Conservation (phyloP, 2,329 filamentous ascomycete genomes). For the Aspergillus alliaceus region DNA sequence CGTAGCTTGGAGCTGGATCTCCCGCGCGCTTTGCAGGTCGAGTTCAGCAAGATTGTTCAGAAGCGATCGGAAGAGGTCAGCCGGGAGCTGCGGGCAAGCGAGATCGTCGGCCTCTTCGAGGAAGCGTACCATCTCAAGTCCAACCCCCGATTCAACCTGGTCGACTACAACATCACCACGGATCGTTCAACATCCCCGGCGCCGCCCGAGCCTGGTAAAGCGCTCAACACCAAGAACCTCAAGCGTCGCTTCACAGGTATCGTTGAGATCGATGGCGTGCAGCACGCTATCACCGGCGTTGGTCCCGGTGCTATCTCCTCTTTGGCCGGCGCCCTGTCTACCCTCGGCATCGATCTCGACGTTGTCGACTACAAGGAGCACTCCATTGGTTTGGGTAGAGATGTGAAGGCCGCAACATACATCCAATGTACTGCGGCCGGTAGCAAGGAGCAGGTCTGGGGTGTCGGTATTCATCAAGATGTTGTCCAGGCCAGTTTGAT, state of each 20-base stretch:
- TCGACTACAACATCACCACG: slow-evolving; percentile 88
- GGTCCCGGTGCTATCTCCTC: slow-evolving; percentile 92
- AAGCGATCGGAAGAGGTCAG: slow-evolving; percentile 74
- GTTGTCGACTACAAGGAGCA: slow-evolving; percentile 97
- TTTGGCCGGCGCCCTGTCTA: slow-evolving; percentile 75
- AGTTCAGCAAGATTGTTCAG: slow-evolving; percentile 87
- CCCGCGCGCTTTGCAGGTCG: slow-evolving; percentile 86
- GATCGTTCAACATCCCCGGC: slow-evolving; percentile 77
- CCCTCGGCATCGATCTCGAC: slow-evolving; percentile 81
- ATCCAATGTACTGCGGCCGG: slow-evolving; percentile 78
- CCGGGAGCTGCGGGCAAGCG: slow-evolving; percentile 77
- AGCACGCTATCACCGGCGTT: slow-evolving; percentile 74
- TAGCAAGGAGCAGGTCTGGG: slow-evolving; percentile 54
- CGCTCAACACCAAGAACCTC: slow-evolving; percentile 73
- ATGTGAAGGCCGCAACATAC: slow-evolving; percentile 92
- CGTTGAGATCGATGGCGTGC: slow-evolving; percentile 75
- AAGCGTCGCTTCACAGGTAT: slow-evolving; percentile 83
- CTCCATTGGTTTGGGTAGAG: slow-evolving; percentile 75
- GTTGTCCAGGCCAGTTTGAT: slow-evolving; percentile 87
- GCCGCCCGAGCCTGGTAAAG: slow-evolving; percentile 67
- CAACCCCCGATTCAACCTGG: slow-evolving; percentile 79
- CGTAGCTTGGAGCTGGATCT: slow-evolving; percentile 87
- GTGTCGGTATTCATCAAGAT: slow-evolving; percentile 73
- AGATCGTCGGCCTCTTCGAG: slow-evolving; percentile 88
- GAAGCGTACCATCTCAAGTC: slow-evolving; percentile 79